Evolutionary conservation across 2,329 filamentous ascomycete genomes (phyloP).

Genomic region (Venturia aucupariae): DNA sequence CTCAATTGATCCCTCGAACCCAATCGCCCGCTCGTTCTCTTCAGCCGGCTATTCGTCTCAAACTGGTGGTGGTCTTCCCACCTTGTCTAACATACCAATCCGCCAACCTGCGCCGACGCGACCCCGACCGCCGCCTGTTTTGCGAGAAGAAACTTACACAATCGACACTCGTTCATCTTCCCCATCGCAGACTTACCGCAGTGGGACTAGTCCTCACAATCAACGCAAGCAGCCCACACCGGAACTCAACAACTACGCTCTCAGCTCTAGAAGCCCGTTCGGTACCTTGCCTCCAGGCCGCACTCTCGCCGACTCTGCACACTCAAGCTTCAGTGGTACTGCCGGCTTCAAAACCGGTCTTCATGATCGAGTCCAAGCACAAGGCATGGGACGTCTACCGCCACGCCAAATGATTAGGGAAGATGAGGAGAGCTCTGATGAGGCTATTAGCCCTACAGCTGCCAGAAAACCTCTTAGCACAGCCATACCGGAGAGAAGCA

Average conservation of each 20-base stretch:
- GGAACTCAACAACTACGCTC: not conserved
- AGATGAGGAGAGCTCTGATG: conserved; percentile 5
- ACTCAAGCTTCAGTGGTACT: not conserved
- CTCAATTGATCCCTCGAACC: not conserved
- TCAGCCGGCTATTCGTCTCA: conserved; percentile 3
- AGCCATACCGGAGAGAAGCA: not conserved
- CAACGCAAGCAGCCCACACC: conserved; percentile 1
- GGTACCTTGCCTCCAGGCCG: not conserved
- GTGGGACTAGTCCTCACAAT: not conserved
- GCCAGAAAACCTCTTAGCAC: not conserved
- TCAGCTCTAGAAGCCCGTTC: not conserved
- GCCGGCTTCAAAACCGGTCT: not conserved
- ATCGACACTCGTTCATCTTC: not conserved
- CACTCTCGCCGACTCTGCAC: not conserved
- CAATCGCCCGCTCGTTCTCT: conserved; percentile 1
- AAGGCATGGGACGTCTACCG: not conserved
- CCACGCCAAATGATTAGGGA: not conserved
- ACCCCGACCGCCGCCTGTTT: not conserved
- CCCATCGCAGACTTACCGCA: not conserved
- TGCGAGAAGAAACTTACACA: not conserved
- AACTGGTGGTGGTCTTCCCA: conserved; percentile 1
- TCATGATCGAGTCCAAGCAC: not conserved
- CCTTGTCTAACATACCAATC: not conserved
- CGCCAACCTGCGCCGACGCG: not conserved
- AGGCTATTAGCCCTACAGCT: not conserved